Conservation (phyloP, 2,329 filamentous ascomycete species). For the Aspergillus sp. region DNA sequence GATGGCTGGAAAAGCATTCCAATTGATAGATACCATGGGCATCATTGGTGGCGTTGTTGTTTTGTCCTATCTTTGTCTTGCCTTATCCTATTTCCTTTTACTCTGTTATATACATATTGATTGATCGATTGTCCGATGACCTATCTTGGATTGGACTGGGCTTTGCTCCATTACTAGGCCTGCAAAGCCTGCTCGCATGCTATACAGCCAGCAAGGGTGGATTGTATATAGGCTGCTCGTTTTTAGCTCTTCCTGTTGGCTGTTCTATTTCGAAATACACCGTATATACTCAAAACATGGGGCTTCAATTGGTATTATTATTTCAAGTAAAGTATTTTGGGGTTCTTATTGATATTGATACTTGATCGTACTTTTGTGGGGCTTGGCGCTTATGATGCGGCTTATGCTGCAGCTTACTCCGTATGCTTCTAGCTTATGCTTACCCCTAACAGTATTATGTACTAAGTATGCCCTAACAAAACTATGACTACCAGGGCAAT, state of each 20-base stretch:
- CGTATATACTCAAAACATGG: not conserved
- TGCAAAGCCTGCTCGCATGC: not conserved
- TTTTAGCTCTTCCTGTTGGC: not conserved
- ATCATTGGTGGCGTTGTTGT: slow-evolving; percentile 23
- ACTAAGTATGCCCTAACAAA: not conserved
- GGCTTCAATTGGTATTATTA: not conserved
- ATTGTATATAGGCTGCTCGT: not conserved
- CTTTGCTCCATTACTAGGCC: not conserved
- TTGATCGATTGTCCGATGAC: too few relatives aligned
- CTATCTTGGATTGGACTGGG: too few relatives aligned
- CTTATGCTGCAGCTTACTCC: not conserved
- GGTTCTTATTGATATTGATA: not conserved
- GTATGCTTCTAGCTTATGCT: not conserved
- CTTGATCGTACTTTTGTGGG: not conserved
- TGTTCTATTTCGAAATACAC: not conserved
- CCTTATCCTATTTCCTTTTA: slow-evolving; percentile 1
- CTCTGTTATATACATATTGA: not conserved
- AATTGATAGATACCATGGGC: slow-evolving; percentile 20
- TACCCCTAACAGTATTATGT: not conserved
- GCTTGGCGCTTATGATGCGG: not conserved
- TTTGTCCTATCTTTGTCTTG: slow-evolving; percentile 16
- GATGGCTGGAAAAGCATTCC: slow-evolving; percentile 2
- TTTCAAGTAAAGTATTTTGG: too few relatives aligned
- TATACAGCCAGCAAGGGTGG: not conserved
- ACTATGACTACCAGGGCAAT: too few relatives aligned